Evolutionary conservation across 1,284 basidiomycete species (phyloP).

Genomic region (Trichosporon sp.): DNA sequence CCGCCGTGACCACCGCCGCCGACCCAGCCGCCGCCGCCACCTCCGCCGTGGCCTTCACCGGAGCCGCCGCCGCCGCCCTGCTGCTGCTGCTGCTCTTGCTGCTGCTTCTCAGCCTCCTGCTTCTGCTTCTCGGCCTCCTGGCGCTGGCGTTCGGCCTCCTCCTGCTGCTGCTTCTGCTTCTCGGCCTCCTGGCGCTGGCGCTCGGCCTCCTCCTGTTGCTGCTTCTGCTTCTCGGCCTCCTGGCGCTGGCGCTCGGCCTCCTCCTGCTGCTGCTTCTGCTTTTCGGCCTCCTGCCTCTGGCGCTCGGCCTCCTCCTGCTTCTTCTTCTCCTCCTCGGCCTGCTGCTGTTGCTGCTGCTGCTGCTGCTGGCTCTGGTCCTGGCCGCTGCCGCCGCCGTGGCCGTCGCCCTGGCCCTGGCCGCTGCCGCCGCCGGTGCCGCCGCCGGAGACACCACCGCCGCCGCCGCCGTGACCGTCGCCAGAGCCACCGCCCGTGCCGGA

Average conservation of each 20-base stretch:
- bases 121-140: background rate
- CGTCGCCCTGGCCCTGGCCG: background rate
- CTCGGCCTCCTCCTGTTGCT: background rate
- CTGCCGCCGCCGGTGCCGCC: too few relatives aligned
- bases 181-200: too few relatives aligned
- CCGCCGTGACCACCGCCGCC: background rate
- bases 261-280: background rate
- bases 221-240: background rate
- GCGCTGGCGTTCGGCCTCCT: too few relatives aligned
- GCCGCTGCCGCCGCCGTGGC: too few relatives aligned
- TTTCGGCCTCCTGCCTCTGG: background rate
- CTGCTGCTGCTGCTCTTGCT: background rate
- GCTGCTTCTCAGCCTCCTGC: background rate
- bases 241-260: background rate
- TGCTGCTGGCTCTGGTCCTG: background rate
- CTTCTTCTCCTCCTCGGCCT: background rate
- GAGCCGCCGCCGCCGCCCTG: background rate
- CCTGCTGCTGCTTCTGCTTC: background rate
- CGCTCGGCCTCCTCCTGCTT: background rate
- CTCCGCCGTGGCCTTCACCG: background rate
- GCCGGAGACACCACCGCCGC: too few relatives aligned
- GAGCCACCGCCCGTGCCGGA: too few relatives aligned
- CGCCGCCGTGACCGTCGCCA: too few relatives aligned
- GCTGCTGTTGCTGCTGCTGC: background rate
- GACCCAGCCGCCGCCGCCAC: too few relatives aligned